Evolutionary conservation across 176 grass and related monocot genomes (phyloP).

Genomic region (Eragrostis nindensis): DNA sequence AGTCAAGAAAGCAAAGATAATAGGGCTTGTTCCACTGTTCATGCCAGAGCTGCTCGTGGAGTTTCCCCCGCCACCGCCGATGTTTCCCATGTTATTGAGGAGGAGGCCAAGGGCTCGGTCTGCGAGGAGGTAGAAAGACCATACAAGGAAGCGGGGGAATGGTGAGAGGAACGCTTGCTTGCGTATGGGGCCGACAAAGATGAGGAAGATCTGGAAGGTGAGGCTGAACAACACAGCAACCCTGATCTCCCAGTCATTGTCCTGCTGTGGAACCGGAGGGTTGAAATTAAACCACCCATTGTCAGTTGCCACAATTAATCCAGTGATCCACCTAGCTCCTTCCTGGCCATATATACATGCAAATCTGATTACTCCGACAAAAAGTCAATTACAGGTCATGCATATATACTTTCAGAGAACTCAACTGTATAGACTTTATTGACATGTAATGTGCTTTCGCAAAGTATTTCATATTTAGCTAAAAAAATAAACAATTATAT

Average conservation of each 20-base stretch:
- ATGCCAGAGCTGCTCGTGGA: too few species aligned
- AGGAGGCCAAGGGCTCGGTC: slow-evolving; percentile 58
- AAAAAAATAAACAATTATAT: too few species aligned
- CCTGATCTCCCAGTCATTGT: slow-evolving; percentile 49
- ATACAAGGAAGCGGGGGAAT: neutral
- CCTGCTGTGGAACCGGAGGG: slow-evolving; percentile 47
- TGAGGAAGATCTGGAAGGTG: slow-evolving; percentile 35
- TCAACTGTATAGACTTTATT: too few species aligned
- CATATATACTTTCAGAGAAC: too few species aligned
- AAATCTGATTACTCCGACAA: too few species aligned
- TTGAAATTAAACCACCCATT: slow-evolving; percentile 31
- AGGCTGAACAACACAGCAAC: slow-evolving; percentile 44
- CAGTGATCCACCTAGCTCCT: neutral
- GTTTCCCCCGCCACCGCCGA: neutral
- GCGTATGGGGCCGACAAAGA: slow-evolving; percentile 45
- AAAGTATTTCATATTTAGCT: too few species aligned
- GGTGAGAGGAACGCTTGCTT: slow-evolving; percentile 43
- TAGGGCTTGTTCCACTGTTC: too few species aligned
- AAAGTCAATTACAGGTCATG: too few species aligned
- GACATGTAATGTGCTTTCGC: too few species aligned
- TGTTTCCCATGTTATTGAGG: slow-evolving; percentile 63
- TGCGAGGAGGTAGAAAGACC: slow-evolving; percentile 57
- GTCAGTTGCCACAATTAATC: too few species aligned
- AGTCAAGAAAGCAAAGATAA: slow-evolving; percentile 61
- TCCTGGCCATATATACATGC: too few species aligned